Conservation (phyloP, 495 filamentous ascomycete genomes). For the Penicillium egyptiacum region DNA sequence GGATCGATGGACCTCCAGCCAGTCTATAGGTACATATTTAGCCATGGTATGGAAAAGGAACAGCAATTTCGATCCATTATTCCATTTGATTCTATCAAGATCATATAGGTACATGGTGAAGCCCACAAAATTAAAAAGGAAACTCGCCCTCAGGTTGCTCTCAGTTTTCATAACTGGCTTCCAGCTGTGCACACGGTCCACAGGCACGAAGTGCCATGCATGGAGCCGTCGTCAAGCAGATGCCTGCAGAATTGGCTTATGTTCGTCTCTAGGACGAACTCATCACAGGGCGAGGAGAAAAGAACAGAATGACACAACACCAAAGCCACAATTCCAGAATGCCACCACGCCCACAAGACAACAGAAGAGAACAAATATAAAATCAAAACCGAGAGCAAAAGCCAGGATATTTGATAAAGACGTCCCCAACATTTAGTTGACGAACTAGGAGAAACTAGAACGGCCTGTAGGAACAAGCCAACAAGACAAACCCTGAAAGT, state of each 20-base stretch:
- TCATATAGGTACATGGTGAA: background rate
- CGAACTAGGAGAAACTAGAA: background rate
- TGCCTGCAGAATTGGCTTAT: conserved; percentile 33
- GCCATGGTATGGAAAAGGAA: background rate
- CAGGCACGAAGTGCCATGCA: background rate
- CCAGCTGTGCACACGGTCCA: conserved; percentile 6
- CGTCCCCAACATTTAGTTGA: background rate
- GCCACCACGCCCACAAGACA: background rate
- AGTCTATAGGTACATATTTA: background rate
- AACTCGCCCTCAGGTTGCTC: conserved; percentile 18
- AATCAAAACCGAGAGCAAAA: background rate
- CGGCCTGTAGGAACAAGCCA: background rate
- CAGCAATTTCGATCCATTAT: background rate
- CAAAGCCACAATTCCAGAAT: background rate
- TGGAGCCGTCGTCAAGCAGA: conserved; percentile 13
- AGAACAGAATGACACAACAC: background rate
- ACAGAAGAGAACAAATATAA: background rate
- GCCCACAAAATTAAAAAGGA: background rate
- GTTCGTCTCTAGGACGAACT: conserved; percentile 11
- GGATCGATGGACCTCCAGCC: background rate
- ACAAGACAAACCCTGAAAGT: too few relatives aligned
- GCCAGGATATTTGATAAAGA: background rate
- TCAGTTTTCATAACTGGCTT: conserved; percentile 16
- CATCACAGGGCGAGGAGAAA: conserved; percentile 22
- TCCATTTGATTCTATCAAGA: background rate